Percentiles rank a stretch among this genome's conserved stretches.
phyloP scores from a whole-genome alignment of 2,329 filamentous ascomycete genomes.

The Cordyceps cicadae region DNA sequence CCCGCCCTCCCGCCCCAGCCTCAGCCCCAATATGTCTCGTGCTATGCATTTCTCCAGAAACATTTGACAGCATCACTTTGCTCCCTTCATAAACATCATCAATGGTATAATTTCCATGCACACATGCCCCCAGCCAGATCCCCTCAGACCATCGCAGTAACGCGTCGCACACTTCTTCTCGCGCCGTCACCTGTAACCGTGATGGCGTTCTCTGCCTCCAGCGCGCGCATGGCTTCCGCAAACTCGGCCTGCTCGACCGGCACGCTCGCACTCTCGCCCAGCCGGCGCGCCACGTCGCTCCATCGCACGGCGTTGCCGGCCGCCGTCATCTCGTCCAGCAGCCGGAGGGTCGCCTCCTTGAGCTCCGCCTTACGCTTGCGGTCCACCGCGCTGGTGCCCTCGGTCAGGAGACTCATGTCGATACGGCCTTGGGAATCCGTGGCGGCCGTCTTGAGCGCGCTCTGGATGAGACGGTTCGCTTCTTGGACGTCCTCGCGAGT shows the following conservation, averaged over 20 bases:
- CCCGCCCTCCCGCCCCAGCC: background rate
- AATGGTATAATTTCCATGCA: slow-evolving; percentile 1
- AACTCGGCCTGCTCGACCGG: slow-evolving; percentile 74
- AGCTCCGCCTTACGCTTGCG: slow-evolving; percentile 74
- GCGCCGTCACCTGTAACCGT: slow-evolving; percentile 78
- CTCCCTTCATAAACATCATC: slow-evolving; percentile 4
- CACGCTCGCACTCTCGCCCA: slow-evolving; percentile 63
- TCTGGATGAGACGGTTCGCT: slow-evolving; percentile 86
- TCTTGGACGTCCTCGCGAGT: slow-evolving; percentile 78
- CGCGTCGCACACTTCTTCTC: slow-evolving; percentile 70
- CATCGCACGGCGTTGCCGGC: slow-evolving; percentile 62
- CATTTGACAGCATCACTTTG: background rate
- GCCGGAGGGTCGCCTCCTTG: slow-evolving; percentile 64
- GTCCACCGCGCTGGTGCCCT: slow-evolving; percentile 87
- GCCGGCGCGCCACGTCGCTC: slow-evolving; percentile 64
- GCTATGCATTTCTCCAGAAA: background rate
- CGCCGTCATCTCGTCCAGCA: slow-evolving; percentile 74
- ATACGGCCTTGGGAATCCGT: slow-evolving; percentile 89
- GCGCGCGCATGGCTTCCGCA: slow-evolving; percentile 64
- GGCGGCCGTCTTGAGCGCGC: slow-evolving; percentile 91
- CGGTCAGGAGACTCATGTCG: slow-evolving; percentile 91
- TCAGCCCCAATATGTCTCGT: background rate
- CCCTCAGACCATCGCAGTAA: slow-evolving; percentile 43
- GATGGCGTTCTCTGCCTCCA: slow-evolving; percentile 80
- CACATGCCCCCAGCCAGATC: background rate